A percentile compares a stretch with the other conserved stretches of the same genome.
Conservation (phyloP, 108 stramenopile species). For the Mediolabrus comicus region DNA sequence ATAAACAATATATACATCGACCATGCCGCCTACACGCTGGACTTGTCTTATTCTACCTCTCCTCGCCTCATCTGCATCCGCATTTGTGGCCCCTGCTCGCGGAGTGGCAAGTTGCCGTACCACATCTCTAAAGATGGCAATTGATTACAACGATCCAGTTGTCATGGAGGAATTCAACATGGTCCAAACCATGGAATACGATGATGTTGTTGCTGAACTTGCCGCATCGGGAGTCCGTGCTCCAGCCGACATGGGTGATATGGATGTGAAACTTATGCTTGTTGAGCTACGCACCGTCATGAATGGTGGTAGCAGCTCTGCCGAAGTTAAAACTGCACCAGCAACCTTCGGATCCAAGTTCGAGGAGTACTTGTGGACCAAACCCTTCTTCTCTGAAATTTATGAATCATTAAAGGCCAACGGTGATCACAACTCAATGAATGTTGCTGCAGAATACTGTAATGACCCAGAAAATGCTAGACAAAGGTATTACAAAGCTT, state of each 20-base stretch:
- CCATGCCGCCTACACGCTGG: constrained; percentile 16
- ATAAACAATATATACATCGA: not conserved
- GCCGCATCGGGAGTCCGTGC: constrained; percentile 65
- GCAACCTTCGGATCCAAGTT: constrained; percentile 70
- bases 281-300: constrained; percentile 75
- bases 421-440: constrained; percentile 80
- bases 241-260: constrained; percentile 73
- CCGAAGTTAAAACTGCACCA: constrained; percentile 27
- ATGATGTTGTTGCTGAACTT: constrained; percentile 81
- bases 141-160: constrained; percentile 87
- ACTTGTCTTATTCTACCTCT: constrained; percentile 34
- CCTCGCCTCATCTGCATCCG: constrained; percentile 33
- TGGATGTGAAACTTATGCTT: constrained; percentile 84
- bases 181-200: constrained; percentile 74
- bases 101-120: not conserved
- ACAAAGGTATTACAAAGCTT: constrained; percentile 60
- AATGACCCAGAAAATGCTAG: constrained; percentile 63
- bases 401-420: constrained; percentile 60
- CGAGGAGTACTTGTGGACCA: constrained; percentile 83
- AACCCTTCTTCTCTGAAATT: constrained; percentile 71
- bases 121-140: constrained; percentile 58
- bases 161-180: constrained; percentile 79
- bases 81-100: constrained; percentile 9
- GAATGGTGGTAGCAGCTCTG: constrained; percentile 28
- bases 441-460: constrained; percentile 78